phyloP scores from a whole-genome alignment of 768 basidiomycete species.

The Leccinum incarnatum region DNA sequence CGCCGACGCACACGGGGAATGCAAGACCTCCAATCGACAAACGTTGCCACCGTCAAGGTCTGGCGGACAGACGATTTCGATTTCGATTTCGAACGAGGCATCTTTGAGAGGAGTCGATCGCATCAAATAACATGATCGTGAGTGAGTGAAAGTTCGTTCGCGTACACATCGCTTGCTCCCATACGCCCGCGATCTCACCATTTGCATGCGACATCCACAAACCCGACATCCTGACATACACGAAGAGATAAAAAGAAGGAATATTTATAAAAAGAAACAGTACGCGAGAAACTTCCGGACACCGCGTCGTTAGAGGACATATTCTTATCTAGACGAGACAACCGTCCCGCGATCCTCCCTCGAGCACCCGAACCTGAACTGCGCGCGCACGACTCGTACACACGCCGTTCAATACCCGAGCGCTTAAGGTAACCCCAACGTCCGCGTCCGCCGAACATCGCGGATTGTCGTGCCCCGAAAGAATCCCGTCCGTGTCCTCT shows the following conservation, averaged over 20 bases:
- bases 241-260: neutral
- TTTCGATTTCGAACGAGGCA: neutral
- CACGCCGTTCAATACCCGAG: neutral
- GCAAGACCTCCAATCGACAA: neutral
- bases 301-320: neutral
- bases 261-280: neutral
- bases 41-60: neutral
- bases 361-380: conserved; percentile 6
- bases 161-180: neutral
- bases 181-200: neutral
- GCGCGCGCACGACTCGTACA: neutral
- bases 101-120: neutral
- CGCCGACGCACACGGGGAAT: neutral
- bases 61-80: neutral
- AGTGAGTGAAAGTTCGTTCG: neutral
- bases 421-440: neutral
- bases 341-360: conserved; percentile 3
- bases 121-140: neutral
- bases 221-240: neutral
- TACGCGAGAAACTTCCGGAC: neutral
- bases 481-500: neutral
- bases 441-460: neutral
- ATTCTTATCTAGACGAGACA: neutral
- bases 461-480: neutral
- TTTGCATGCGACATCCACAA: neutral